Evolutionary conservation across 2,329 filamentous ascomycete genomes (phyloP), one percentile per base, ranked within the genome.

Genomic region (Westerdykella sp.): DNA sequence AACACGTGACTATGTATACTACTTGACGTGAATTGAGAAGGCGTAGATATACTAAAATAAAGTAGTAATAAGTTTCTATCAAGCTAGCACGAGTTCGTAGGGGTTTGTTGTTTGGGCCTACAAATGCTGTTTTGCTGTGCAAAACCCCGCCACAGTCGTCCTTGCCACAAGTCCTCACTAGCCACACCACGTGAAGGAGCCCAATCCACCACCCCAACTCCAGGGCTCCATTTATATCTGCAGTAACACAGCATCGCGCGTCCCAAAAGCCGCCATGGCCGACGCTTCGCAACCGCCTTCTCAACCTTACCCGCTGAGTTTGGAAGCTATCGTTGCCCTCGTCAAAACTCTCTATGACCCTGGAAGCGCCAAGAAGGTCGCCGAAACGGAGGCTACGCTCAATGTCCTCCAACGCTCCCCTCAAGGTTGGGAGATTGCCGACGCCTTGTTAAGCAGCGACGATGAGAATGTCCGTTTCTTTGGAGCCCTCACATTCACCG

Each of bases 381-480:
- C 60, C 22, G 66, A 73, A 39, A 80, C 81, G 38, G 87, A 97
- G 62, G 81, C 85, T 44, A 80, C 83, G 12, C 73, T 98, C 12
- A 87, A 93, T 49, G 74, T 76, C 21, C 72, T 96, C 14, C 93
- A 97, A 62, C 81, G 81, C 53, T 86, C 87, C 2, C 74, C 83
- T 2, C 76, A 87, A 57, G 91, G 89, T 42, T 98, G 93, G 93
- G 77, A 85, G 43, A 76, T 96, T 37, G 89, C 88, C 15, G 83
- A 91, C 59, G 79, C 80, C 40, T 74, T 97, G 12, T 72, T 96
- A 10, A 73, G 73, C 40, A 81, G 80, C 47, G 71, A 78, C 16
- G 81, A 87, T 53, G 78, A 85, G 47, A 84, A 90, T 56, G 80
- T 93, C 53, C 84, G 85, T 51, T 97, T 97, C 69, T 95, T 95